Conservation (phyloP, 1,284 basidiomycete species). For the Hemileia vastatrix region DNA sequence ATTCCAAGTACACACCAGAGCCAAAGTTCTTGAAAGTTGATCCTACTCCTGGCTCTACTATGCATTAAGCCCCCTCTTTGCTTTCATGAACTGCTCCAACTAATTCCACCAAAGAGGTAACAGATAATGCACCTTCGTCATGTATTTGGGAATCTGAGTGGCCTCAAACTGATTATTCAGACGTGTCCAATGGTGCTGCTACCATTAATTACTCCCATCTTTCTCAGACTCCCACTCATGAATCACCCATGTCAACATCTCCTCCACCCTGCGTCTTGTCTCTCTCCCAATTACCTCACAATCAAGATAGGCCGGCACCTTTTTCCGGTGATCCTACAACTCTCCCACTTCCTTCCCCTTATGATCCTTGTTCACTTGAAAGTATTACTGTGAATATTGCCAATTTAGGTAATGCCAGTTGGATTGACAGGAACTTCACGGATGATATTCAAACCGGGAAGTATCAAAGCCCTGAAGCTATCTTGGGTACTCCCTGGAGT, state of each 20-base stretch:
- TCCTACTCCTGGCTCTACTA: too few species aligned
- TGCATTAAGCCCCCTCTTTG: too few species aligned
- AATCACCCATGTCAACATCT: constrained; percentile 3
- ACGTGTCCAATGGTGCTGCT: too few species aligned
- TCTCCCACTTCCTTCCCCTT: constrained; percentile 51
- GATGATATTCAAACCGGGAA: constrained; percentile 96
- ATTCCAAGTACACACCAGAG: too few species aligned
- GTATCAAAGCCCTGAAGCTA: constrained; percentile 94
- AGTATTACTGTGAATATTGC: constrained; percentile 98
- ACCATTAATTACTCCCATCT: too few species aligned
- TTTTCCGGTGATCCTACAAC: constrained; percentile 51
- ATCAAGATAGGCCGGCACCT: constrained; percentile 40
- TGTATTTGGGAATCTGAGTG: too few species aligned
- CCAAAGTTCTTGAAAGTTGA: too few species aligned
- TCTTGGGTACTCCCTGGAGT: constrained; percentile 91
- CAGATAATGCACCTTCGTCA: too few species aligned
- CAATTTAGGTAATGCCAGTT: constrained; percentile 85
- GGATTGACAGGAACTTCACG: constrained; percentile 74
- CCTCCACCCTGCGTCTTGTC: too few species aligned
- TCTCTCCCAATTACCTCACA: background rate
- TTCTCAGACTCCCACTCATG: constrained; percentile 28
- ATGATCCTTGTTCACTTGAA: constrained; percentile 56
- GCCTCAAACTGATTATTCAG: too few species aligned
- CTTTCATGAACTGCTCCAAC: too few species aligned
- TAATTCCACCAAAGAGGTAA: too few species aligned